Percentiles rank a stretch among this genome's conserved stretches.
phyloP scores from a whole-genome alignment of 2,329 filamentous ascomycete genomes.

The Ilyonectria mors-panacis region DNA sequence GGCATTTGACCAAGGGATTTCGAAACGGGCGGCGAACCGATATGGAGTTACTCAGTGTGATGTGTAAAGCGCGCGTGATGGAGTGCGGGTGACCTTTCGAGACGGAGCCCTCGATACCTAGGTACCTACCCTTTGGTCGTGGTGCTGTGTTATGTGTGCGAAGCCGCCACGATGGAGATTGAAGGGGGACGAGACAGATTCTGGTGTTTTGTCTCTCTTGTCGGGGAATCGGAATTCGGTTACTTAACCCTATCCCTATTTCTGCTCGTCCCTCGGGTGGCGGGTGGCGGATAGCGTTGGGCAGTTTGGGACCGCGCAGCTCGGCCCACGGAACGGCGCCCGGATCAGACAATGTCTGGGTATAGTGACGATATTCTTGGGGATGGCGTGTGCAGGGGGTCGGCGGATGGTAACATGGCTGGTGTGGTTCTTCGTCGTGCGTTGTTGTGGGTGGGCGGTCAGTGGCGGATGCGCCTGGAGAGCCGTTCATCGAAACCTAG shows the following conservation, averaged over 20 bases:
- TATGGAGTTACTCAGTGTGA: background rate
- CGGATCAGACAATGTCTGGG: slow-evolving; percentile 30
- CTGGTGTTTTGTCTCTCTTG: background rate
- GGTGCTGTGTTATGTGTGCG: background rate
- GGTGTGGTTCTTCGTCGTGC: slow-evolving; percentile 11
- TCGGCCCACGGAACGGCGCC: slow-evolving; percentile 8
- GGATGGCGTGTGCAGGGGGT: slow-evolving; percentile 33
- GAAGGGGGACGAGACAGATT: background rate
- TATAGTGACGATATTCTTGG: slow-evolving; percentile 39
- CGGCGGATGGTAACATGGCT: slow-evolving; percentile 4
- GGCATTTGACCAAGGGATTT: slow-evolving; percentile 2
- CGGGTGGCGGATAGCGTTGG: background rate
- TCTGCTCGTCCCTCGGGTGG: background rate
- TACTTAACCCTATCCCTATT: slow-evolving; percentile 2
- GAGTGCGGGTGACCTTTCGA: background rate
- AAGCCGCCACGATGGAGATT: background rate
- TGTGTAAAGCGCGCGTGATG: background rate
- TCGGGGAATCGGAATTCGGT: background rate
- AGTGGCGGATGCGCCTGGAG: slow-evolving; percentile 16
- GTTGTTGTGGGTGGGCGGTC: slow-evolving; percentile 20
- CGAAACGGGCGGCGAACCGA: background rate
- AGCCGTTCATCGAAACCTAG: slow-evolving; percentile 27
- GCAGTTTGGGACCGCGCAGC: slow-evolving; percentile 25
- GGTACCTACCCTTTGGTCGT: background rate
- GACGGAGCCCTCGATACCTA: background rate